Percentiles rank a stretch among this genome's conserved stretches.
Evolutionary conservation across 2,329 filamentous ascomycete species (phyloP).

Genomic region (Pestalotiopsis sp.): DNA sequence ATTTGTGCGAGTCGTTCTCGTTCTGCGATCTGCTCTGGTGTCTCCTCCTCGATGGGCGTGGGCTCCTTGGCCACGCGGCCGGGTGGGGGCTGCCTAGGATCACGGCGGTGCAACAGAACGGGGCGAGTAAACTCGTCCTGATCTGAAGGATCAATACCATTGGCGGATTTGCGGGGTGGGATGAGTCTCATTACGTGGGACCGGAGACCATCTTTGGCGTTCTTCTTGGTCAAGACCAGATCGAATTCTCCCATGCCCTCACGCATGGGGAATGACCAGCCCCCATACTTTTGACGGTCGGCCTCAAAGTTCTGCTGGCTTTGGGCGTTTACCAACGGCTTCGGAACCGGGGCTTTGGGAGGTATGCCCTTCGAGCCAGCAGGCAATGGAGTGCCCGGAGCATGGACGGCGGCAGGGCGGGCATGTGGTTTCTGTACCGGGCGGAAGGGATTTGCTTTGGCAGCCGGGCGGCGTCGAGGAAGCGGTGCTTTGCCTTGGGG

Average conservation of each 20-base stretch:
- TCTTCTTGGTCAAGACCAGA: constrained; percentile 81
- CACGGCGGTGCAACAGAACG: constrained; percentile 85
- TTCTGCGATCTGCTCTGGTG: constrained; percentile 57
- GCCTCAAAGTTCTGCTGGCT: constrained; percentile 39
- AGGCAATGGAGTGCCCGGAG: constrained; percentile 24
- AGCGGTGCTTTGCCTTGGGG: constrained; percentile 41
- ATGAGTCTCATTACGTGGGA: constrained; percentile 84
- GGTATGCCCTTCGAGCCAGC: constrained; percentile 27
- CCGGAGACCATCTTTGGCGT: constrained; percentile 76
- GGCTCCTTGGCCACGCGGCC: constrained; percentile 67
- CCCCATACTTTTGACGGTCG: constrained; percentile 50
- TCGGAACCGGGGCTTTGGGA: constrained; percentile 19
- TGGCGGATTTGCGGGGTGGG: constrained; percentile 53
- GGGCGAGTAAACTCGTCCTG: constrained; percentile 85
- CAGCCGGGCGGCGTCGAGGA: constrained; percentile 47
- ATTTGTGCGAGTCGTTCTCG: constrained; percentile 67
- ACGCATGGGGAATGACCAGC: constrained; percentile 59
- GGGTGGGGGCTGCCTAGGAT: constrained; percentile 72
- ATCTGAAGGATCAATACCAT: constrained; percentile 64
- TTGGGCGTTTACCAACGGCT: constrained; percentile 25
- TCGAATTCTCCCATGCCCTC: constrained; percentile 55
- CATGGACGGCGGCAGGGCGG: constrained; percentile 32
- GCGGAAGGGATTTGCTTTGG: constrained; percentile 63
- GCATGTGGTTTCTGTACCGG: constrained; percentile 56
- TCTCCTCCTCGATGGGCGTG: constrained; percentile 40